phyloP scores from a whole-genome alignment of 2,329 filamentous ascomycete species.

The Fusarium vanettenii region DNA sequence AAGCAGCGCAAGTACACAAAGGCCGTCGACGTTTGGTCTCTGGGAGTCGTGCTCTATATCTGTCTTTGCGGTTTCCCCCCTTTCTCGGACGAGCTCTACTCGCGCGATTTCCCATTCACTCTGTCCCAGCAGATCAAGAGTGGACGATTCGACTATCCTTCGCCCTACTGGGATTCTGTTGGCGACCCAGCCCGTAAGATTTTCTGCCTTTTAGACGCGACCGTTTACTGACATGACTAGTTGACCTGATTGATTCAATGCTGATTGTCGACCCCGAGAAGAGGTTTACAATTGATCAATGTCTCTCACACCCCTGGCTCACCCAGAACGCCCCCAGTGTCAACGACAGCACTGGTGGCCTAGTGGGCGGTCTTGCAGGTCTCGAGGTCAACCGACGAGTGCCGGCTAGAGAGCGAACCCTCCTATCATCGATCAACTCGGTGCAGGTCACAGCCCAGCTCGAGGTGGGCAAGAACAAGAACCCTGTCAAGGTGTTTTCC shows the following conservation, averaged over 20 bases:
- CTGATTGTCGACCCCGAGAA: slow-evolving; percentile 86
- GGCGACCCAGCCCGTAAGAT: slow-evolving; percentile 74
- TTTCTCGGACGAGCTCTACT: slow-evolving; percentile 93
- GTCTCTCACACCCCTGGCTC: slow-evolving; percentile 91
- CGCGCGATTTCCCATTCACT: slow-evolving; percentile 83
- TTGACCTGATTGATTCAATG: slow-evolving; percentile 96
- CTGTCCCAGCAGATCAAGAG: slow-evolving; percentile 92
- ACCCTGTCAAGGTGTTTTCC: slow-evolving; percentile 77
- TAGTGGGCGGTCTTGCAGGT: slow-evolving; percentile 85
- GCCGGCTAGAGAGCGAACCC: slow-evolving; percentile 82
- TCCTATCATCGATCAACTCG: slow-evolving; percentile 85
- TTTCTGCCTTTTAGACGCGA: not conserved
- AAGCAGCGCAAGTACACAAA: slow-evolving; percentile 90
- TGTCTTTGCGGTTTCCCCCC: slow-evolving; percentile 97
- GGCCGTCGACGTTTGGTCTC: slow-evolving; percentile 95
- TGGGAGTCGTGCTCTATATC: slow-evolving; percentile 98
- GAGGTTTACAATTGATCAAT: slow-evolving; percentile 90
- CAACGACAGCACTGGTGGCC: slow-evolving; percentile 89
- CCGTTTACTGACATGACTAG: slow-evolving; percentile 44
- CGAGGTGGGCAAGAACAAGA: slow-evolving; percentile 66
- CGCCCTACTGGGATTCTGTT: slow-evolving; percentile 83
- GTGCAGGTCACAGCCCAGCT: slow-evolving; percentile 66
- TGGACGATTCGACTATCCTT: slow-evolving; percentile 93
- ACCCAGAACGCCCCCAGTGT: slow-evolving; percentile 70
- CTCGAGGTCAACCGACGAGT: slow-evolving; percentile 89